These are phyloP conservation scores for Tubosaeta sp. DNA, from an alignment of 768 basidiomycete species.

Conservation along the genomic window DNA sequence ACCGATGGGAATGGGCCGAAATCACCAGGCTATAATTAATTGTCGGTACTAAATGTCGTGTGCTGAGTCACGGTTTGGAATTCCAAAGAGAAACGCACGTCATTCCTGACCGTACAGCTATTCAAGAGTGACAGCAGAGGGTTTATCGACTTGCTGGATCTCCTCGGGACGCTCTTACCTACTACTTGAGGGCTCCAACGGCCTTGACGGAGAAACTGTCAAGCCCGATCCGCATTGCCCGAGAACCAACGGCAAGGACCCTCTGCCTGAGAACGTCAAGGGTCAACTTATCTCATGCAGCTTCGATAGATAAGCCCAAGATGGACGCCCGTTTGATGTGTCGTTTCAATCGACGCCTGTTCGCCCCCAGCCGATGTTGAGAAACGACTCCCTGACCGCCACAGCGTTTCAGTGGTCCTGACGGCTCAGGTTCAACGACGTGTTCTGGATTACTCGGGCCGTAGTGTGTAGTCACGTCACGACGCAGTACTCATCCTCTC, in stretches of 20 bases:
- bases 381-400: background rate
- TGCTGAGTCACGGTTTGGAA: background rate
- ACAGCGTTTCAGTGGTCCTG: background rate
- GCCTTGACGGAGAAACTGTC: background rate
- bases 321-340: background rate
- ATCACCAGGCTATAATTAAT: background rate
- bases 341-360: background rate
- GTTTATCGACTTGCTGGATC: background rate
- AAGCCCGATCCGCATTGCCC: background rate
- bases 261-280: background rate
- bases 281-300: background rate
- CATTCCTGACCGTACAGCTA: background rate
- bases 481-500: constrained; percentile 53
- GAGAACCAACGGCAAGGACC: background rate
- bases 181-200: too few species aligned
- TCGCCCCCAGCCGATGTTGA: background rate
- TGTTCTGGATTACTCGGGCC: background rate
- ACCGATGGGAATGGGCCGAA: background rate
- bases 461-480: background rate
- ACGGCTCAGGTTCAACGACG: too few species aligned
- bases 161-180: background rate
- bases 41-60: background rate
- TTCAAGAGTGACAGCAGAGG: background rate
- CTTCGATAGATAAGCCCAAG: too few species aligned
- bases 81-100: background rate